phyloP scores from a whole-genome alignment of 768 basidiomycete species.

The Hydnum rufescens region DNA sequence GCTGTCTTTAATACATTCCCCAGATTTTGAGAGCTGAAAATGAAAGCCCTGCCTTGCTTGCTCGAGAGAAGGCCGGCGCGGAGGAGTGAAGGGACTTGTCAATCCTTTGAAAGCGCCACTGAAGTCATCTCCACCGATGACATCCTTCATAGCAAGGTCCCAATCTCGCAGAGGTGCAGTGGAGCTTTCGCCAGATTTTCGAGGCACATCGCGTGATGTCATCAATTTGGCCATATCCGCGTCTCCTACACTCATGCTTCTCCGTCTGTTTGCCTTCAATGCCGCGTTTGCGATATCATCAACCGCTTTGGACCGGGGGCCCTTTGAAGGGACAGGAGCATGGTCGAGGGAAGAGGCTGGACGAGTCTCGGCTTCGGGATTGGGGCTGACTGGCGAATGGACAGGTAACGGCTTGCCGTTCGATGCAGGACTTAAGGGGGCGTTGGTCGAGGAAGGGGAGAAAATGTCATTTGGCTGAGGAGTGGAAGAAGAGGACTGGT shows the following conservation, averaged over 20 bases:
- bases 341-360: not conserved
- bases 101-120: slow-evolving; percentile 50
- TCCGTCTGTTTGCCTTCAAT: slow-evolving; percentile 24
- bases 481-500: not conserved
- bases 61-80: no score
- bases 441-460: not conserved
- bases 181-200: not conserved
- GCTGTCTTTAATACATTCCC: no score
- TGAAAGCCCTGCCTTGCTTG: no score
- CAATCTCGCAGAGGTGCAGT: slow-evolving; percentile 15
- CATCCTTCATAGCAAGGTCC: slow-evolving; percentile 35
- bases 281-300: not conserved
- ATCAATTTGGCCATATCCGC: slow-evolving; percentile 31
- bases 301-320: not conserved
- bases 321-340: not conserved
- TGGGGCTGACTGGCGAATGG: slow-evolving; percentile 1
- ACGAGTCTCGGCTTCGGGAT: not conserved
- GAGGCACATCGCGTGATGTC: slow-evolving; percentile 2
- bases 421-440: not conserved
- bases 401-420: not conserved
- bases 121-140: slow-evolving; percentile 21
- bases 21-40: no score
- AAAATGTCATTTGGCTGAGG: not conserved
- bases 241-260: slow-evolving; percentile 59
- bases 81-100: slow-evolving; percentile 41